Conservation (phyloP, 345 rosid species). For the Hibiscus syriacus region DNA sequence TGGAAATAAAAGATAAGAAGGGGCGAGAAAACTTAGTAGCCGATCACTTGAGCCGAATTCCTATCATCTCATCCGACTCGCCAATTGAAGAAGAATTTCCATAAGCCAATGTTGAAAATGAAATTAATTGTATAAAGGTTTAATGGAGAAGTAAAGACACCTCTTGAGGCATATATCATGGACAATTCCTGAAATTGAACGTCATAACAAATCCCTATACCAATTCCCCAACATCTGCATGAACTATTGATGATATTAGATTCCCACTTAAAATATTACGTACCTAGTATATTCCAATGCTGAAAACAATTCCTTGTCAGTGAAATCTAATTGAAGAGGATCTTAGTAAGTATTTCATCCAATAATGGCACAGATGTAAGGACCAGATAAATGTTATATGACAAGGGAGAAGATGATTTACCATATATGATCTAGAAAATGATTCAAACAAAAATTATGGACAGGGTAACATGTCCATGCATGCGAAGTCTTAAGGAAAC, state of each 20-base stretch:
- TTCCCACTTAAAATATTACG: background rate
- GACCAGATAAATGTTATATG: background rate
- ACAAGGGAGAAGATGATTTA: background rate
- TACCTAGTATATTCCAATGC: background rate
- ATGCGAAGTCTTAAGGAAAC: background rate
- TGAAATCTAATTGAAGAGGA: background rate
- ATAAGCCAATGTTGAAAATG: background rate
- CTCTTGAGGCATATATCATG: conserved; percentile 89
- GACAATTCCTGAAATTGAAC: conserved; percentile 88
- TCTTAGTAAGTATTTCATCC: background rate
- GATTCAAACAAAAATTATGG: background rate
- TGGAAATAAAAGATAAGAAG: too few species aligned
- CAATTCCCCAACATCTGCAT: conserved; percentile 91
- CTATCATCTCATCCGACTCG: too few species aligned
- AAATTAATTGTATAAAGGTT: conserved; percentile 4
- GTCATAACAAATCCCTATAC: conserved; percentile 88
- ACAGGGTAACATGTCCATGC: background rate
- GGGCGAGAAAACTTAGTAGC: too few species aligned
- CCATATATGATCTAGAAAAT: too few species aligned
- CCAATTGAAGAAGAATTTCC: too few species aligned
- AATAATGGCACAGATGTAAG: background rate
- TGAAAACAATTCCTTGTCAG: background rate
- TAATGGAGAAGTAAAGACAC: conserved; percentile 23
- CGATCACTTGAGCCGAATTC: too few species aligned
- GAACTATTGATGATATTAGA: conserved; percentile 1